These are phyloP conservation scores for Daldinia sp. DNA, from an alignment of 2,329 filamentous ascomycete genomes.

Conservation along the genomic window DNA sequence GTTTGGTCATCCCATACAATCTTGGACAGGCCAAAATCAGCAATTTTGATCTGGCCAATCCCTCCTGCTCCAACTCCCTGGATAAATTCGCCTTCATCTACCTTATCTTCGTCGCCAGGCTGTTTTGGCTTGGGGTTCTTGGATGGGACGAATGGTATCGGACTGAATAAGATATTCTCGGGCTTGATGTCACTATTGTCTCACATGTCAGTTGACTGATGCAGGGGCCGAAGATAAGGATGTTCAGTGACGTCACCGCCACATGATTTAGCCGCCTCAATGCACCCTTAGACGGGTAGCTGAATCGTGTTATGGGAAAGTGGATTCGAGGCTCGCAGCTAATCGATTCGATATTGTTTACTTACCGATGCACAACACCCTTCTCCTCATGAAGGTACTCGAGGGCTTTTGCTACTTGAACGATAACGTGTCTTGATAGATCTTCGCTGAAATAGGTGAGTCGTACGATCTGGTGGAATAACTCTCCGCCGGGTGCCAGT, in stretches of 20 bases:
- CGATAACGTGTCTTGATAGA: conserved; percentile 91
- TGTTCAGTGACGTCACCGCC: conserved; percentile 36
- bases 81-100: conserved; percentile 94
- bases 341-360: conserved; percentile 34
- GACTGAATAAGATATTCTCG: conserved; percentile 95
- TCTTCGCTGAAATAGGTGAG: conserved; percentile 99
- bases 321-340: conserved; percentile 11
- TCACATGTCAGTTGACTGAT: conserved; percentile 38
- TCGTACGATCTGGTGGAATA: conserved; percentile 98
- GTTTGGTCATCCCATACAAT: conserved; percentile 98
- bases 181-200: conserved; percentile 90
- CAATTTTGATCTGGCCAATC: conserved; percentile 96
- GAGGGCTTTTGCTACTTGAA: conserved; percentile 93
- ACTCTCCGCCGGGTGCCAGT: conserved; percentile 91
- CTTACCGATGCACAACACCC: conserved; percentile 96
- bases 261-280: conserved; percentile 43
- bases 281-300: conserved; percentile 28
- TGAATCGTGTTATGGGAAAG: conserved; percentile 10
- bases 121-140: conserved; percentile 83
- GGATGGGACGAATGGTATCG: conserved; percentile 82
- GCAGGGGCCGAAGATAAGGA: conserved; percentile 7
- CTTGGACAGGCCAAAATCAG: conserved; percentile 97
- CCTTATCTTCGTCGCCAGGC: conserved; percentile 95
- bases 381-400: conserved; percentile 95
- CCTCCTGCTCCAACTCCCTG: conserved; percentile 85